Percentiles rank a stretch among this genome's conserved stretches.
phyloP scores from a whole-genome alignment of 495 filamentous ascomycete genomes.

The Tetracladium setigerum region DNA sequence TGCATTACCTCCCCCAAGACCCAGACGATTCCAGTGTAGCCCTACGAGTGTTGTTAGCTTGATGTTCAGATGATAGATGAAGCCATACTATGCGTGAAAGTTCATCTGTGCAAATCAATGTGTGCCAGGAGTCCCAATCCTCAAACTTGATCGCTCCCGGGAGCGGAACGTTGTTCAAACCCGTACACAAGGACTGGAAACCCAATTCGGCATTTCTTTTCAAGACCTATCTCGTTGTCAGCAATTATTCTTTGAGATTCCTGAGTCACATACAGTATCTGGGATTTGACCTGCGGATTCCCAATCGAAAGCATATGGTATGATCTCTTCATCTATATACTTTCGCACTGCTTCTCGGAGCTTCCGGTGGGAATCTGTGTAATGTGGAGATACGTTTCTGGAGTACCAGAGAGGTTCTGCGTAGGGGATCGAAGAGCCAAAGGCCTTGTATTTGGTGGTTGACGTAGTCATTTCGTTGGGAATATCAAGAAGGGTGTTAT shows the following conservation, averaged over 20 bases:
- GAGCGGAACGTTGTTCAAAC: constrained; percentile 28
- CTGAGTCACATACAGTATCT: constrained; percentile 22
- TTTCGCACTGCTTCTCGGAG: constrained; percentile 37
- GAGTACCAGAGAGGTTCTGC: constrained; percentile 23
- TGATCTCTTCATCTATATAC: constrained; percentile 37
- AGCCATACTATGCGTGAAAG: constrained; percentile 27
- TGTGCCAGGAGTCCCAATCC: constrained; percentile 44
- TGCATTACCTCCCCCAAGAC: constrained; percentile 41
- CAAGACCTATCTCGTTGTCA: constrained; percentile 8
- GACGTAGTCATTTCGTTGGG: too few relatives aligned
- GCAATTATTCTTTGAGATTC: constrained; percentile 53
- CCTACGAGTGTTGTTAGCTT: constrained; percentile 12
- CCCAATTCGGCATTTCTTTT: constrained; percentile 34
- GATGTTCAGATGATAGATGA: background rate
- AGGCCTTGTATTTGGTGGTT: constrained; percentile 2
- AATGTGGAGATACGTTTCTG: constrained; percentile 32
- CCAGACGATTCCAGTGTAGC: constrained; percentile 38
- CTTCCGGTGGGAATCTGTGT: constrained; percentile 37
- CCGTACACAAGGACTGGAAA: constrained; percentile 20
- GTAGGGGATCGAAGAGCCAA: constrained; percentile 15
- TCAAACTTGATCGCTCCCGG: constrained; percentile 34
- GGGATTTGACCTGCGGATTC: constrained; percentile 38
- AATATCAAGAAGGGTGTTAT: too few relatives aligned
- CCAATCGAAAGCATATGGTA: constrained; percentile 40
- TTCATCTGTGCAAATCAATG: constrained; percentile 39